These are phyloP conservation scores for Phytophthora cryptogea DNA, from an alignment of 352 stramenopile genomes.

Conservation along the genomic window DNA sequence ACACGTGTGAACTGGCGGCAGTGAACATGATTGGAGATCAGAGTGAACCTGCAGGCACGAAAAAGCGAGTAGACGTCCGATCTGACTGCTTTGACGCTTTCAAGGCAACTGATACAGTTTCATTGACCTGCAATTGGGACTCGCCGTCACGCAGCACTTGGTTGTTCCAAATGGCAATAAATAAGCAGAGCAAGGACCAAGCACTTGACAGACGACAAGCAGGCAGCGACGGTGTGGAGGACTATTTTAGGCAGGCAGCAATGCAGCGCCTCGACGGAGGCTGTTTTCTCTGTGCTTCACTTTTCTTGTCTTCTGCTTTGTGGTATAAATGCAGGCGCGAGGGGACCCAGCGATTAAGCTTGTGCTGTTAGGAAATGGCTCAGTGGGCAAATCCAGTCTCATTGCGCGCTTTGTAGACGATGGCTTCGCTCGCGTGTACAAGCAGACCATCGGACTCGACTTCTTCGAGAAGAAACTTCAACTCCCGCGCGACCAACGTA, in stretches of 20 bases:
- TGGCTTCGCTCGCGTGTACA: slow-evolving; percentile 84
- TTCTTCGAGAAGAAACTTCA: slow-evolving; percentile 89
- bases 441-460: slow-evolving; percentile 86
- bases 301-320: slow-evolving; percentile 15
- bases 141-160: slow-evolving; percentile 6
- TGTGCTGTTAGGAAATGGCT: slow-evolving; percentile 85
- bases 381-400: slow-evolving; percentile 86
- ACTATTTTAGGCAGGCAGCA: slow-evolving; percentile 40
- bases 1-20: slow-evolving; percentile 15
- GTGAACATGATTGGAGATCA: slow-evolving; percentile 17
- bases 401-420: slow-evolving; percentile 84
- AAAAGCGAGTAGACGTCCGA: slow-evolving; percentile 16
- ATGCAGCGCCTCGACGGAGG: slow-evolving; percentile 34
- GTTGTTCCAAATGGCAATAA: slow-evolving; percentile 18
- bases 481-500: slow-evolving; percentile 70
- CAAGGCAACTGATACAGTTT: slow-evolving; percentile 24
- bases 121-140: slow-evolving; percentile 9
- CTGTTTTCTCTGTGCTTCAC: slow-evolving; percentile 30
- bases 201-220: slow-evolving; percentile 18
- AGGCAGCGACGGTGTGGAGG: slow-evolving; percentile 12
- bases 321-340: slow-evolving; percentile 27
- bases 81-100: slow-evolving; percentile 16
- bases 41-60: slow-evolving; percentile 3
- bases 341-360: slow-evolving; percentile 80
- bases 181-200: slow-evolving; percentile 34